A percentile compares a stretch with the other conserved stretches of the same genome.
Evolutionary conservation across 2,329 filamentous ascomycete species (phyloP).

Genomic region (Ambrosiella cleistominuta): DNA sequence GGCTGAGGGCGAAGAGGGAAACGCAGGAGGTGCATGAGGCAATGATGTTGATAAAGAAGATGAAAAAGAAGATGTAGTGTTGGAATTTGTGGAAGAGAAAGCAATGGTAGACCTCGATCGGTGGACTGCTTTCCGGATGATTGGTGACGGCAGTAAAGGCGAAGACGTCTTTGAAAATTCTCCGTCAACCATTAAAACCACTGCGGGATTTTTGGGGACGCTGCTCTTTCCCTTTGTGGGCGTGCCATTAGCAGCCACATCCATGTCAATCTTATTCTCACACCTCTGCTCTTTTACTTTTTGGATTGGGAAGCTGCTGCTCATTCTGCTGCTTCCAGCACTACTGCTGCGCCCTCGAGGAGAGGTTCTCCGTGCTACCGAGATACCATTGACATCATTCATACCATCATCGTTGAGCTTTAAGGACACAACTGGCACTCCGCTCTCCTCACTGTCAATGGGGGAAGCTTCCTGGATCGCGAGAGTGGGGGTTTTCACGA

Average conservation of each 20-base stretch:
- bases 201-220: not conserved
- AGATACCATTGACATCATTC: not conserved
- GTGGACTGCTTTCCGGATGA: too few relatives aligned
- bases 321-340: not conserved
- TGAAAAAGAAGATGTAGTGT: not conserved
- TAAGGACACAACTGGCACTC: not conserved
- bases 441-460: not conserved
- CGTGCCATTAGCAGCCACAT: not conserved
- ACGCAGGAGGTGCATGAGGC: not conserved
- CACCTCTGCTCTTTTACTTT: not conserved
- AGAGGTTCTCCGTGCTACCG: not conserved
- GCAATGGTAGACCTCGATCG: not conserved
- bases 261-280: not conserved
- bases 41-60: not conserved
- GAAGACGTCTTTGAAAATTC: not conserved
- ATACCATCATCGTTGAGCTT: not conserved
- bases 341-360: not conserved
- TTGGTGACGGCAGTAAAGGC: not conserved
- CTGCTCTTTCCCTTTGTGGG: not conserved
- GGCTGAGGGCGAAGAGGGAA: not conserved
- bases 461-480: constrained; percentile 2
- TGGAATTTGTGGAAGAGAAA: not conserved
- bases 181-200: not conserved
- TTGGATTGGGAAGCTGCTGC: not conserved
- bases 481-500: not conserved